Evolutionary conservation across 1,139 yeast species (phyloP).

Genomic region (Scheffersomyces titani): DNA sequence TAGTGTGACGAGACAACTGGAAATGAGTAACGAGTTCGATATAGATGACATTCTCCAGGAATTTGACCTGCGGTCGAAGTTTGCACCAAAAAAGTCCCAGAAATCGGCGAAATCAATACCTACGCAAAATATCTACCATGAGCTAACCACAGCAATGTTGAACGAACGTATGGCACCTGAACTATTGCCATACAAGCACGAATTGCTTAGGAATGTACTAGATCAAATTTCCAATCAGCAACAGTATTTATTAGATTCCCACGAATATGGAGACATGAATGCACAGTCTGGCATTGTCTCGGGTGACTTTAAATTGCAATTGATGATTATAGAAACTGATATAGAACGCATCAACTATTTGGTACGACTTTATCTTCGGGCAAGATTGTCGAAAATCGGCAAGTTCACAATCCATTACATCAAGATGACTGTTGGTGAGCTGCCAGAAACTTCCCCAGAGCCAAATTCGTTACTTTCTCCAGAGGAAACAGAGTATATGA

Average conservation of each 20-base stretch:
- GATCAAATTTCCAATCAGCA: conserved; percentile 65
- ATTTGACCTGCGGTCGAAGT: conserved; percentile 42
- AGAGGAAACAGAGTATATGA: conserved; percentile 60
- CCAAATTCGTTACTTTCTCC: conserved; percentile 44
- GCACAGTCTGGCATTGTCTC: conserved; percentile 39
- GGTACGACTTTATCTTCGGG: conserved; percentile 74
- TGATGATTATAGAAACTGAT: conserved; percentile 88
- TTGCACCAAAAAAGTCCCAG: conserved; percentile 7
- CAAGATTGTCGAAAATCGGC: conserved; percentile 76
- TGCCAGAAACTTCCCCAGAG: conserved; percentile 22
- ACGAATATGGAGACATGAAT: conserved; percentile 48
- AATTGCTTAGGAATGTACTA: conserved; percentile 58
- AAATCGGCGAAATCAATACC: conserved; percentile 15
- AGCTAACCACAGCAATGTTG: conserved; percentile 69
- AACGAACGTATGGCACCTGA: conserved; percentile 88
- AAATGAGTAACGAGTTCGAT: conserved; percentile 30
- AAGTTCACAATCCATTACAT: conserved; percentile 59
- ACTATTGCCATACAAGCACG: conserved; percentile 67
- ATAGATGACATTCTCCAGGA: conserved; percentile 71
- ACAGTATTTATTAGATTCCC: conserved; percentile 67
- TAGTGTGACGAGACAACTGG: not conserved
- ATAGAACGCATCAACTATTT: conserved; percentile 83
- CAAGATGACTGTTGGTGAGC: conserved; percentile 16
- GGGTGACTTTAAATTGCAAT: conserved; percentile 73
- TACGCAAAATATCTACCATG: conserved; percentile 33